Base-by-base conservation (phyloP, 139 green algal genomes). In the Micractinium sp. region DNA sequence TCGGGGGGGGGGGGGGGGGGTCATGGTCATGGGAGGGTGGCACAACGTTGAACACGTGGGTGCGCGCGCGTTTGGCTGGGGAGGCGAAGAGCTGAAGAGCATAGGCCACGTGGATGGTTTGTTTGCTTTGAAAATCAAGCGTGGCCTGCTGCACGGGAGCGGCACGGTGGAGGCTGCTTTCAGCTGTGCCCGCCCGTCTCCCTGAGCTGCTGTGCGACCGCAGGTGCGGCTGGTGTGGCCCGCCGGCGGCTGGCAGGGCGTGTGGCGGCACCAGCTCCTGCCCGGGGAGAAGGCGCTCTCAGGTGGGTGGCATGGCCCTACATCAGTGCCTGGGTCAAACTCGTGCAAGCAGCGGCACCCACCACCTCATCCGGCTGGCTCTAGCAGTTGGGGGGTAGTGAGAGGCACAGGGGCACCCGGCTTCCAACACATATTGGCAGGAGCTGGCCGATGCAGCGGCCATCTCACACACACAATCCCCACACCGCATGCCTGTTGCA, bases 251-350 rank as follows among this genome's bases (percentile, higher is more conserved):
- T 93, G 90, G 82, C 80, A 89, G 60, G 85, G 56, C 0, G 77
- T 91, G 33, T 95, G 92, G 90, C 82, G 85, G 27, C 76, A 93
- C 53, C 60, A 79, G 35, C 75, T 96, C 81, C 81, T 92, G 35
- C 92, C 95, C 18, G 96, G 95, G 3, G 96, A 98, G 89, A 77
- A 86, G 47, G 93, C 88, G 31, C 83, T 93, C 60, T 82, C 90
- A 29, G 81, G 81, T 86, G 60, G 81, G 81, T 2, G 4, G 56
- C 19, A 2, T 31, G 25, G 67, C 9, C 33, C 23, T 41, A 53
- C n/a, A 0, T 47, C 71, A 38, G 71, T 16, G 16, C 3, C 71
- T 22, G 67, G 67, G 67, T 18, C 25, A 35, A 14, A 5, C 23
- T 75, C 2, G 14, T 75, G 23, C 22, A 75, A 56, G 5, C 7